Conservation (phyloP, 805 yeast species). For the Starmera dryadoides region DNA sequence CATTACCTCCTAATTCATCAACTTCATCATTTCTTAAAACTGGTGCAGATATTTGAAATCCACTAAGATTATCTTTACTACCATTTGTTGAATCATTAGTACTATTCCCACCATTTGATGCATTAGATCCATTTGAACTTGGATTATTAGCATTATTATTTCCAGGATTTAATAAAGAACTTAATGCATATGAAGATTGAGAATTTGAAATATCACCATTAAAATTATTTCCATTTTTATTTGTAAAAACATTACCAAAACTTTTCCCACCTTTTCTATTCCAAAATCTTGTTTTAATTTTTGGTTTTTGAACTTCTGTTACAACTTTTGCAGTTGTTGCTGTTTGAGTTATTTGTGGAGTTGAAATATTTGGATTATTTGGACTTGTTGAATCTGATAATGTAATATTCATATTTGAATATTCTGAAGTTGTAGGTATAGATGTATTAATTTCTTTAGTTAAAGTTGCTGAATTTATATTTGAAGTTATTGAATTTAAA, state of each 20-base stretch:
- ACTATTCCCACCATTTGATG: too few species aligned
- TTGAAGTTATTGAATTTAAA: too few species aligned
- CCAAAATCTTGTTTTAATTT: constrained; percentile 26
- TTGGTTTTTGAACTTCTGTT: constrained; percentile 10
- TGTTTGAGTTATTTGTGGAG: constrained; percentile 1
- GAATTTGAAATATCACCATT: constrained; percentile 12
- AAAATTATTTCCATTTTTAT: background rate
- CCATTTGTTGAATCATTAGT: background rate
- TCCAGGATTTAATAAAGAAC: constrained; percentile 9
- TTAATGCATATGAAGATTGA: constrained; percentile 13
- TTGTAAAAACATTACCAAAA: constrained; percentile 11
- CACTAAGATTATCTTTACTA: constrained; percentile 12
- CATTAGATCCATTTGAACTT: too few species aligned
- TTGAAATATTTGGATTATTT: constrained; percentile 4
- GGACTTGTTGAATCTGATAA: constrained; percentile 4
- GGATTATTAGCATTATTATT: constrained; percentile 3
- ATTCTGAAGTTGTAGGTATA: background rate
- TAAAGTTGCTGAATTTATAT: too few species aligned
- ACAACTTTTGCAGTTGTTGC: background rate
- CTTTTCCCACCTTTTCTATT: constrained; percentile 12
- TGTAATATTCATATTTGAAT: background rate
- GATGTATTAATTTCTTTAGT: background rate
- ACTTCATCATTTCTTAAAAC: constrained; percentile 25
- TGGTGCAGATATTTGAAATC: constrained; percentile 28
- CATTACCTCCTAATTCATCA: constrained; percentile 26